phyloP scores from a whole-genome alignment of 768 basidiomycete species.

The Tulasnella calospora region DNA sequence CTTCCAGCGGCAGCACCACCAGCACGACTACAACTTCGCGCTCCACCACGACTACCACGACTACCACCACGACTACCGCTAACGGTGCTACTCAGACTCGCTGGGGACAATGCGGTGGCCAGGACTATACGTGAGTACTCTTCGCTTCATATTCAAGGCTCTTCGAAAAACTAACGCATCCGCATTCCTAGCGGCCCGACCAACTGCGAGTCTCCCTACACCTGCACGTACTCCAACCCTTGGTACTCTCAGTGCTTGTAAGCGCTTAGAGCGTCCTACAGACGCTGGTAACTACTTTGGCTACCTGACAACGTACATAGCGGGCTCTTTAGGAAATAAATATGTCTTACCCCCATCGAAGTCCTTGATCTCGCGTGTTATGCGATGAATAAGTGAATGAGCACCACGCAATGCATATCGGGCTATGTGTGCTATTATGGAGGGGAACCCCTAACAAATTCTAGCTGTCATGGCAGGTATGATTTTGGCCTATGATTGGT shows the following conservation, averaged over 20 bases:
- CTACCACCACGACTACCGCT: conserved; percentile 21
- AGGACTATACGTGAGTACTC: conserved; percentile 19
- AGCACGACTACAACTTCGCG: background rate
- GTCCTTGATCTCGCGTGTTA: too few species aligned
- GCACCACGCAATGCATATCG: too few species aligned
- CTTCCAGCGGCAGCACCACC: background rate
- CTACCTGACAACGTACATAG: too few species aligned
- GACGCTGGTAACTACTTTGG: too few species aligned
- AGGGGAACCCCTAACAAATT: too few species aligned
- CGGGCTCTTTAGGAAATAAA: too few species aligned
- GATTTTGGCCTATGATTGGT: too few species aligned
- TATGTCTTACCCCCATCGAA: too few species aligned
- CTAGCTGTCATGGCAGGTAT: too few species aligned
- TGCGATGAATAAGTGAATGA: too few species aligned
- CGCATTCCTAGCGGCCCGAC: background rate
- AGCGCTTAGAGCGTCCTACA: background rate
- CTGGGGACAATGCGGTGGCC: conserved; percentile 26
- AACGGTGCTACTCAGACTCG: conserved; percentile 7
- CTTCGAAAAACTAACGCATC: background rate
- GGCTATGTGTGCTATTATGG: too few species aligned
- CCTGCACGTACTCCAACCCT: background rate
- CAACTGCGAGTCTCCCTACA: background rate
- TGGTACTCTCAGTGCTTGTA: conserved; percentile 18
- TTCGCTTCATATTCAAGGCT: too few species aligned
- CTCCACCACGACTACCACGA: background rate